Conservation (phyloP, 2,329 filamentous ascomycete genomes). For the Neonectria sp. region DNA sequence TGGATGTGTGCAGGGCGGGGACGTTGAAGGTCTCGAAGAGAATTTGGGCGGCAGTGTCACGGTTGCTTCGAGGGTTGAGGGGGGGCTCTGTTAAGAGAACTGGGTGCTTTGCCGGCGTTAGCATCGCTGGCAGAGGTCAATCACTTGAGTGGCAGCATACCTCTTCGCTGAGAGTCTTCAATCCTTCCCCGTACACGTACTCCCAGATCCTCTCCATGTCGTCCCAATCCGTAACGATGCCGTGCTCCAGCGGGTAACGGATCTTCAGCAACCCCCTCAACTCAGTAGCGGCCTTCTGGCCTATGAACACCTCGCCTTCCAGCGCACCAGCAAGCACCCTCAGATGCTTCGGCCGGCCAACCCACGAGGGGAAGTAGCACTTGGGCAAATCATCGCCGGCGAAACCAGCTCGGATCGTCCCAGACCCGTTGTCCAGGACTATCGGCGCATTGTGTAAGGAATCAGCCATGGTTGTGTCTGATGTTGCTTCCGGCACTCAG, state of each 20-base stretch:
- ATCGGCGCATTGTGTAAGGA: slow-evolving; percentile 96
- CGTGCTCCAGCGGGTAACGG: slow-evolving; percentile 94
- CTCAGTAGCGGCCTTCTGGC: slow-evolving; percentile 88
- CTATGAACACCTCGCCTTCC: slow-evolving; percentile 98
- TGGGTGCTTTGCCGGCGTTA: slow-evolving; percentile 75
- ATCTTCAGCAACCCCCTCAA: slow-evolving; percentile 95
- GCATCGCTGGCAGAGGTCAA: slow-evolving; percentile 26
- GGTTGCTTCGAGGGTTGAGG: slow-evolving; percentile 94
- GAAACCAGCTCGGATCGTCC: slow-evolving; percentile 96
- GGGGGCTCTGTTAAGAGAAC: slow-evolving; percentile 97
- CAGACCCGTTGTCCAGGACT: slow-evolving; percentile 98
- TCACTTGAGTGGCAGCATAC: slow-evolving; percentile 58
- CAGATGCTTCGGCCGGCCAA: slow-evolving; percentile 94
- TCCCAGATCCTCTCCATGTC: slow-evolving; percentile 99
- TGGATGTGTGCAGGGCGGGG: slow-evolving; percentile 94
- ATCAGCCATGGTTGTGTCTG: slow-evolving; percentile 64
- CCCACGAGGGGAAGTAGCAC: slow-evolving; percentile 97
- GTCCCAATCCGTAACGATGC: slow-evolving; percentile 99
- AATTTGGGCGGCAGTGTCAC: slow-evolving; percentile 96
- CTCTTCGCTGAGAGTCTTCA: slow-evolving; percentile 98
- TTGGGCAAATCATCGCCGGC: slow-evolving; percentile 96
- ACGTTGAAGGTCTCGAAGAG: slow-evolving; percentile 99
- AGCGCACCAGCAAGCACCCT: slow-evolving; percentile 96
- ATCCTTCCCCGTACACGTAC: slow-evolving; percentile 94
- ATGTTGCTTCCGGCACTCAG: slow-evolving; percentile 19